Base-by-base conservation (phyloP, 2,329 filamentous ascomycete genomes). In the Aspergillus versicolor region DNA sequence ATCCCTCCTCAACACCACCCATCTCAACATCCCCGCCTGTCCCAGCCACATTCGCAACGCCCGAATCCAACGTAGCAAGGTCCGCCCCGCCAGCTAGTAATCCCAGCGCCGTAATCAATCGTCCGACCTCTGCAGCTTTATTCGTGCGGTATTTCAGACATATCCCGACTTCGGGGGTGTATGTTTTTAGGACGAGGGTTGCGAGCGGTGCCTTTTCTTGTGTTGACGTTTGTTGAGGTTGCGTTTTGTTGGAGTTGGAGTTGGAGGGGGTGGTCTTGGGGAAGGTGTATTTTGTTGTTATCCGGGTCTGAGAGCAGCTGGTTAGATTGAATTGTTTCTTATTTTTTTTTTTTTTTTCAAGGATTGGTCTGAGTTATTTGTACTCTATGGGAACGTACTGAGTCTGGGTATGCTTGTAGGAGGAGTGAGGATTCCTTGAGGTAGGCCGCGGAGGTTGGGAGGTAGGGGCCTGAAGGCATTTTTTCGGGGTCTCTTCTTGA, bases 241-340 rank as follows among this genome's bases (percentile, higher is more conserved):
- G 67, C 41, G 70, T 45, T 57, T 71, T 65, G 58, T 73, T 62
- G 49, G 57, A 59, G 64, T 59, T 50, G 66, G 54, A n/a, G 70
- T 21, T 21, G 21, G 45, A 52, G 61, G 60, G 64, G 59, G 66
- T 55, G 46, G 62, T 54, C 43, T 56, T 61, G 60, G 74, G 70
- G 72, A 93, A 86, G 72, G 86, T 88, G 85, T 97, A 99, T 81
- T 90, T 92, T 62, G 92, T 96, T 65, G 91, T 95, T 78, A 97
- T 91, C 70, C 87, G 85, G 47, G 93, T 92, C 92, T 97, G 69
- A 19, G 15, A 37, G 34, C 5, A n/a, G n/a, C 5, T 2, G 9
- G 19, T 52, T 59, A 32, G 27, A 30, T 55, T 21, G 22, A 19
- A 46, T 56, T 60, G 37, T 47, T 30, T 24, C 7, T 24, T 24